A percentile compares a stretch with the other conserved stretches of the same genome.
Conservation (phyloP, 805 yeast genomes). For the Kodamaea jinghongensis region DNA sequence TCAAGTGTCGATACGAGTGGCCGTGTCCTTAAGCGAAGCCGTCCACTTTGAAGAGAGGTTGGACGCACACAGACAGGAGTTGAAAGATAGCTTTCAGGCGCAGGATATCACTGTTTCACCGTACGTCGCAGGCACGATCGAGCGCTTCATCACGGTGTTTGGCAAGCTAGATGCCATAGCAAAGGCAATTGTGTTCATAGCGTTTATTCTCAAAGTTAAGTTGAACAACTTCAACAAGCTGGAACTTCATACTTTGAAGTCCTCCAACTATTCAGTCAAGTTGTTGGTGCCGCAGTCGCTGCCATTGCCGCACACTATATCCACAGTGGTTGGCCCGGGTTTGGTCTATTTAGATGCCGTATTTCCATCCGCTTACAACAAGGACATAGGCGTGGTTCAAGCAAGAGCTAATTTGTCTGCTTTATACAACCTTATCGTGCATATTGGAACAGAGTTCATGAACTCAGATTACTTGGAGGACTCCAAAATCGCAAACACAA, state of each 20-base stretch:
- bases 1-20: conserved; percentile 14
- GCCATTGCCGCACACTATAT: conserved; percentile 2
- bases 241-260: conserved; percentile 31
- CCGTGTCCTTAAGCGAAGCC: conserved; percentile 26
- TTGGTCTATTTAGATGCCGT: conserved; percentile 4
- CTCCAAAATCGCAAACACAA: not conserved
- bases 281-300: conserved; percentile 7
- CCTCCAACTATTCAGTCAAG: conserved; percentile 23
- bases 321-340: conserved; percentile 1
- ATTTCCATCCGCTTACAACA: conserved; percentile 6
- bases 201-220: conserved; percentile 24
- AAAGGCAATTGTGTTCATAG: conserved; percentile 24
- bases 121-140: conserved; percentile 24
- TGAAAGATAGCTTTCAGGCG: conserved; percentile 22
- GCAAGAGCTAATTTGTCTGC: conserved; percentile 7
- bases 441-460: conserved; percentile 6
- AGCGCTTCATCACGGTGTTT: conserved; percentile 28
- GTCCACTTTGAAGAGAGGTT: conserved; percentile 18
- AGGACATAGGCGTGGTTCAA: conserved; percentile 3
- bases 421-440: conserved; percentile 7
- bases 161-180: conserved; percentile 24
- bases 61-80: conserved; percentile 9
- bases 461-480: conserved; percentile 11
- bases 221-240: conserved; percentile 24
- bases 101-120: conserved; percentile 22